Base-by-base conservation (phyloP, 208 protist species). In the Acanthamoeba healyi region DNA sequence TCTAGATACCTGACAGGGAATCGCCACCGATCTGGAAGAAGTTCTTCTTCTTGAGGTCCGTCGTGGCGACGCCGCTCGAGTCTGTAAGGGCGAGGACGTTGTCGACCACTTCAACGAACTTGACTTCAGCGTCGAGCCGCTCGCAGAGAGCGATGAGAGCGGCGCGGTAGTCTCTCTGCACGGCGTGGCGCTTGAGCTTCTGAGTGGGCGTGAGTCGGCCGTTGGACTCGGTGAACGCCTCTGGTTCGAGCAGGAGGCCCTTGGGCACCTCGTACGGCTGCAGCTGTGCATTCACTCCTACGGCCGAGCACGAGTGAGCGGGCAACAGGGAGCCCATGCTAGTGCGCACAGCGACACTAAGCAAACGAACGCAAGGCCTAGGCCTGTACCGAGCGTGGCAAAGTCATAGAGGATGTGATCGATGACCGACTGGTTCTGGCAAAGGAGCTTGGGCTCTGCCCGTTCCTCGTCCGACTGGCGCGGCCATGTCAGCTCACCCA, bases 11-110 rank as follows among this genome's bases (percentile, higher is more conserved):
- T 56, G 74, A 84, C 38, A 84, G 74, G n/a, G 74, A 84, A 17
- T 84, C 74, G 74, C 74, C 74, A 12, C 74, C 74, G 74, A 84
- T 84, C 74, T 84, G 42, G 44, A 84, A 84, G 74, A 84, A 84
- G 42, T 19, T 84, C n/a, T 84, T 77, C 14, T 26, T 5, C 58
- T 65, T 65, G 58, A 65, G 58, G 4, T 26, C 26, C 58, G 58
- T 26, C 1, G 58, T 32, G 58, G 10, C 58, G 58, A 1, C 58
- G 26, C 26, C 58, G 15, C 24, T 5, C 44, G 44, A 49, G 54
- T 26, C 54, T 5, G 12, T 17, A 5, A 26, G 54, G 40, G 72
- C 5, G 74, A 84, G 74, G 3, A 84, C 44, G 42, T n/a, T 22
- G 42, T 49, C 42, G 38, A 84, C 74, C 40, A 84, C 44, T 56